Conservation (phyloP, 2,329 filamentous ascomycete species). For the Chaetomiaceae sp. region DNA sequence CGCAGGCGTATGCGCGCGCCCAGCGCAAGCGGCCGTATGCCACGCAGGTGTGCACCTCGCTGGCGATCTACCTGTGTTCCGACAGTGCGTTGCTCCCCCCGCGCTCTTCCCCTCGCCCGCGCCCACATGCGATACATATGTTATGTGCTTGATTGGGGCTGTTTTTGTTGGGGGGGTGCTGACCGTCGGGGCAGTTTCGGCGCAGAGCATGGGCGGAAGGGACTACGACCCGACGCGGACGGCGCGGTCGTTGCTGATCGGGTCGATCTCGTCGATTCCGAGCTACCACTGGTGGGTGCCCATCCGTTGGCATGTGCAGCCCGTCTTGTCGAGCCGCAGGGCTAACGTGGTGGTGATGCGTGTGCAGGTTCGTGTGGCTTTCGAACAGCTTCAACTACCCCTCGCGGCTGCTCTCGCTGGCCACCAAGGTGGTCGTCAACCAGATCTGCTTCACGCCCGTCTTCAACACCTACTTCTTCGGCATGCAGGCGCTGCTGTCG, state of each 20-base stretch:
- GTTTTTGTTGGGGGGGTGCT: not conserved
- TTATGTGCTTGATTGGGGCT: too few relatives aligned
- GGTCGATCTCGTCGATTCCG: conserved; percentile 66
- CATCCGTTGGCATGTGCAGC: not conserved
- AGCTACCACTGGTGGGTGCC: conserved; percentile 74
- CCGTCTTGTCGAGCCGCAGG: not conserved
- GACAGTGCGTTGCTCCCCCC: conserved; percentile 39
- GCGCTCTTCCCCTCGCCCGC: too few relatives aligned
- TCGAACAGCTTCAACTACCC: conserved; percentile 77
- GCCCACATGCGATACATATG: too few relatives aligned
- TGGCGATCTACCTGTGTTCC: conserved; percentile 73
- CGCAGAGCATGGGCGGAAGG: conserved; percentile 60
- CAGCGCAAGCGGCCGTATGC: conserved; percentile 67
- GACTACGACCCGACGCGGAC: conserved; percentile 66
- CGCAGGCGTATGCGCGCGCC: conserved; percentile 59
- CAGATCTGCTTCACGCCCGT: conserved; percentile 75
- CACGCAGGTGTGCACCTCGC: conserved; percentile 70
- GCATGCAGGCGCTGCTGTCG: conserved; percentile 66
- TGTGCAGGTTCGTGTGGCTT: conserved; percentile 69
- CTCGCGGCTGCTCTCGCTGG: conserved; percentile 63
- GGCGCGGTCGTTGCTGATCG: conserved; percentile 65
- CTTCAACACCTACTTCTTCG: conserved; percentile 81
- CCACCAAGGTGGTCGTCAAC: conserved; percentile 72
- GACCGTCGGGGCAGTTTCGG: conserved; percentile 43
- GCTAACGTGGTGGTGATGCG: not conserved